Evolutionary conservation across 1,139 yeast species (phyloP).

Genomic region (Yamadazyma blattariae): DNA sequence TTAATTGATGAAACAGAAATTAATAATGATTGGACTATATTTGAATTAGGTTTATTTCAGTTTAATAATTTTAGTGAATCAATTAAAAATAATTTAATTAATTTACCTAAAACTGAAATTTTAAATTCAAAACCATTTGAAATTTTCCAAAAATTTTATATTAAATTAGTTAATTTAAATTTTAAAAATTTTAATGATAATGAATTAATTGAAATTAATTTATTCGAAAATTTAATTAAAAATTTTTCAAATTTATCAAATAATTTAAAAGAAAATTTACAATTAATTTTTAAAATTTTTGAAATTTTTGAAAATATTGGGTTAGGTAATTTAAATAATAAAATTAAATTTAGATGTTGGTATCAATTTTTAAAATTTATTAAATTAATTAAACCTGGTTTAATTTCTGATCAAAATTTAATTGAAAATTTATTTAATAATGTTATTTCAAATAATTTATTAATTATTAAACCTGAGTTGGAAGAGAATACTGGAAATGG

Average conservation of each 20-base stretch:
- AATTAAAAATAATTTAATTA: slow-evolving; percentile 68
- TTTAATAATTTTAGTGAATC: slow-evolving; percentile 77
- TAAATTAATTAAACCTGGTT: slow-evolving; percentile 64
- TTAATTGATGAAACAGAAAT: slow-evolving; percentile 7
- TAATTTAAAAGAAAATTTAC: slow-evolving; percentile 35
- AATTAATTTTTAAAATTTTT: slow-evolving; percentile 60
- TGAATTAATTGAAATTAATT: slow-evolving; percentile 74
- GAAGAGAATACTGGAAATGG: slow-evolving; percentile 51
- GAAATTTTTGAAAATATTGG: slow-evolving; percentile 83
- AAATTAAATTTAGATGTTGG: slow-evolving; percentile 86
- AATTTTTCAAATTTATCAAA: slow-evolving; percentile 66
- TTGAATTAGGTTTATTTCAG: slow-evolving; percentile 86
- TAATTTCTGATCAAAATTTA: slow-evolving; percentile 28
- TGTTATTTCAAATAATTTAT: slow-evolving; percentile 38
- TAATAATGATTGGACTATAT: slow-evolving; percentile 22
- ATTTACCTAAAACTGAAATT: slow-evolving; percentile 63
- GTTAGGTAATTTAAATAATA: slow-evolving; percentile 66
- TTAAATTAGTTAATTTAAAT: slow-evolving; percentile 61
- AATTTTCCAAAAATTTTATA: slow-evolving; percentile 59
- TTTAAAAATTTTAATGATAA: slow-evolving; percentile 56
- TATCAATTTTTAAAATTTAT: slow-evolving; percentile 82
- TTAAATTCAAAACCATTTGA: slow-evolving; percentile 59
- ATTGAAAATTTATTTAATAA: slow-evolving; percentile 38
- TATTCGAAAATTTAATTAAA: slow-evolving; percentile 82
- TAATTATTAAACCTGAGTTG: slow-evolving; percentile 57